phyloP scores from a whole-genome alignment of 345 rosid species.

The Schrenkiella parvula region DNA sequence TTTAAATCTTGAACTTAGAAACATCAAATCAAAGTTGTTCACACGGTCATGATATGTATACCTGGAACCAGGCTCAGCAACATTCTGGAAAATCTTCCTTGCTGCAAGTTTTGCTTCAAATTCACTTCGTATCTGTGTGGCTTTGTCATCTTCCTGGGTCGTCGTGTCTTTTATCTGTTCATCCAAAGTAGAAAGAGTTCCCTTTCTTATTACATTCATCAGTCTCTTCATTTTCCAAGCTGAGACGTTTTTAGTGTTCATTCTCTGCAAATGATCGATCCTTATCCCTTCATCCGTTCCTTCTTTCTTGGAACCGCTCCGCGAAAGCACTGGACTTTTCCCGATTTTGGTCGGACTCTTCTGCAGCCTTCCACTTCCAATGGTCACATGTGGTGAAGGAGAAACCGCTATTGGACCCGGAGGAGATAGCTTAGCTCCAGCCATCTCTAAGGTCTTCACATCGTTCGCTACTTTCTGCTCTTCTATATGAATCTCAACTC shows the following conservation, averaged over 20 bases:
- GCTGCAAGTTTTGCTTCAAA: slow-evolving; percentile 83
- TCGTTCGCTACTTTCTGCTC: slow-evolving; percentile 41
- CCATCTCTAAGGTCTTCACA: slow-evolving; percentile 41
- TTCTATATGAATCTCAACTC: slow-evolving; percentile 52
- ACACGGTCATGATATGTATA: slow-evolving; percentile 23
- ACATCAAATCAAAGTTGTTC: background rate
- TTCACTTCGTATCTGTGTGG: slow-evolving; percentile 63
- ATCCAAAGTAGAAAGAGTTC: slow-evolving; percentile 71
- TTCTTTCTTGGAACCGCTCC: slow-evolving; percentile 39
- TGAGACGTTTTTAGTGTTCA: slow-evolving; percentile 72
- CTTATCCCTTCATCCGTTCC: slow-evolving; percentile 46
- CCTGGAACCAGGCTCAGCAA: slow-evolving; percentile 65
- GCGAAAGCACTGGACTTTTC: slow-evolving; percentile 51
- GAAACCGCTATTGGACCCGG: slow-evolving; percentile 36
- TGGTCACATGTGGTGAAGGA: slow-evolving; percentile 32
- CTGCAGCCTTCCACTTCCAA: slow-evolving; percentile 44
- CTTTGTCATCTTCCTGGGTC: slow-evolving; percentile 47
- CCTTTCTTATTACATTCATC: slow-evolving; percentile 64
- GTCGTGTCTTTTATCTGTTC: slow-evolving; percentile 62
- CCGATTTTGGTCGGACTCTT: slow-evolving; percentile 35
- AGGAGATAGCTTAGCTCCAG: slow-evolving; percentile 44
- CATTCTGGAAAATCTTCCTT: slow-evolving; percentile 69
- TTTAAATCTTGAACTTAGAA: background rate
- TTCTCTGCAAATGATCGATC: slow-evolving; percentile 66
- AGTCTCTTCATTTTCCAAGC: slow-evolving; percentile 98